These are phyloP conservation scores for Phytophthora palmivora DNA, from an alignment of 352 stramenopile genomes.

Conservation along the genomic window DNA sequence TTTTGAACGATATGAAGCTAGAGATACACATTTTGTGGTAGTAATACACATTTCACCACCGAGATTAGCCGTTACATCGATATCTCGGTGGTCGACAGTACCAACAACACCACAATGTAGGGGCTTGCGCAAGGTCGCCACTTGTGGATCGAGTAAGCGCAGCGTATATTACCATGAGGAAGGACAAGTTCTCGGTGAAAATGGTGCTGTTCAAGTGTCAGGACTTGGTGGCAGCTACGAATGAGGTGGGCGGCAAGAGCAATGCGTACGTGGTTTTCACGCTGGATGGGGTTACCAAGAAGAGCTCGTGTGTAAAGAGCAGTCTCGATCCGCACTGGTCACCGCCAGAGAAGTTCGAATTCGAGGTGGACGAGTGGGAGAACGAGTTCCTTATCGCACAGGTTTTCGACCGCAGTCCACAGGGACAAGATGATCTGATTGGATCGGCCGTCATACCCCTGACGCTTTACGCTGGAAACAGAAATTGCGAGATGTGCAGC, in stretches of 20 bases:
- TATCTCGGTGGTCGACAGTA: slow-evolving; percentile 20
- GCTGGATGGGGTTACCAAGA: slow-evolving; percentile 51
- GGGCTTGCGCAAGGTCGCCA: slow-evolving; percentile 1
- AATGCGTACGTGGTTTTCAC: slow-evolving; percentile 77
- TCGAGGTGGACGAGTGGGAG: slow-evolving; percentile 67
- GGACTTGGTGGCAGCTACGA: slow-evolving; percentile 54
- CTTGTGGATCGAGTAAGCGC: not conserved
- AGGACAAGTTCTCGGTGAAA: slow-evolving; percentile 52
- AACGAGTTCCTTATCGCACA: slow-evolving; percentile 71
- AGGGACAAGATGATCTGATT: slow-evolving; percentile 66
- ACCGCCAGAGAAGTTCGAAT: slow-evolving; percentile 77
- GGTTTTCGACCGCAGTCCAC: slow-evolving; percentile 70
- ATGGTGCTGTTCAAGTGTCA: slow-evolving; percentile 69
- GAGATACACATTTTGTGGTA: slow-evolving; percentile 1
- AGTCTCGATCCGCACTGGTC: slow-evolving; percentile 74
- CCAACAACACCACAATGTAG: slow-evolving; percentile 14
- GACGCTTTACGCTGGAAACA: slow-evolving; percentile 63
- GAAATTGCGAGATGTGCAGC: slow-evolving; percentile 71
- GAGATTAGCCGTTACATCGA: slow-evolving; percentile 20
- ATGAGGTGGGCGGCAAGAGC: slow-evolving; percentile 71
- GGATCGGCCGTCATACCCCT: slow-evolving; percentile 76
- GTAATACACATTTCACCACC: slow-evolving; percentile 11
- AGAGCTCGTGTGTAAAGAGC: slow-evolving; percentile 71
- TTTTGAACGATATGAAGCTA: slow-evolving; percentile 1
- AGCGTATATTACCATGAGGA: slow-evolving; percentile 15